phyloP scores from a whole-genome alignment of 2,329 filamentous ascomycete species.

The Phymatotrichopsis omnivora region DNA sequence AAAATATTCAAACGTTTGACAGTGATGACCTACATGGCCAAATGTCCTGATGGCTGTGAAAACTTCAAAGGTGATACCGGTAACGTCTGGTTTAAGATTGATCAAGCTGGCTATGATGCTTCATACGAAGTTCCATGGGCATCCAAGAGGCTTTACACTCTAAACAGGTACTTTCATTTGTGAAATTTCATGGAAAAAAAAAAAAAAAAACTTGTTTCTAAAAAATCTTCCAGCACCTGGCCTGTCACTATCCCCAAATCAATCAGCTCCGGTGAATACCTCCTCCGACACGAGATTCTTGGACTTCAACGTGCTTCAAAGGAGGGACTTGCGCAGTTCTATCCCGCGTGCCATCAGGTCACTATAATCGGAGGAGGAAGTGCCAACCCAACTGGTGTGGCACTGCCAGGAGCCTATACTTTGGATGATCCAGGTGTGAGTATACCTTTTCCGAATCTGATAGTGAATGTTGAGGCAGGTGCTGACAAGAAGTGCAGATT shows the following conservation, averaged over 20 bases:
- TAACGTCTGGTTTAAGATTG: conserved; percentile 41
- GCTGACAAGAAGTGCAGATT: conserved; percentile 23
- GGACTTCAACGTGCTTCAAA: conserved; percentile 43
- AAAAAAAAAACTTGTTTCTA: conserved; percentile 42
- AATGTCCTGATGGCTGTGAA: conserved; percentile 39
- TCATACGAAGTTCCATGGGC: conserved; percentile 36
- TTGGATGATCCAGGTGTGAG: conserved; percentile 26
- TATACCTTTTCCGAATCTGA: background rate
- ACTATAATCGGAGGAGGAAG: conserved; percentile 26
- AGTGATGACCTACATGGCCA: conserved; percentile 42
- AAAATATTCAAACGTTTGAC: too few relatives aligned
- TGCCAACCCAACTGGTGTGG: conserved; percentile 27
- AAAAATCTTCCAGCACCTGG: conserved; percentile 43
- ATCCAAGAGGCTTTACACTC: conserved; percentile 13
- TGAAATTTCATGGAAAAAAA: conserved; percentile 37
- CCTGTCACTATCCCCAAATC: conserved; percentile 35
- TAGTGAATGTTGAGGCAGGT: background rate
- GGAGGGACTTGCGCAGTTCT: conserved; percentile 21
- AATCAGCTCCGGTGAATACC: conserved; percentile 39
- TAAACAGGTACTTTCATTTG: conserved; percentile 30
- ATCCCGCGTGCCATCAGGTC: conserved; percentile 28
- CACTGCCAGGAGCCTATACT: conserved; percentile 26
- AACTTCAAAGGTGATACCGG: conserved; percentile 41
- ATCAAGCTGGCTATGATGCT: conserved; percentile 35
- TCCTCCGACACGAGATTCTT: conserved; percentile 46